Evolutionary conservation across 495 filamentous ascomycete genomes (phyloP).

Genomic region (Penicillium nucicola): DNA sequence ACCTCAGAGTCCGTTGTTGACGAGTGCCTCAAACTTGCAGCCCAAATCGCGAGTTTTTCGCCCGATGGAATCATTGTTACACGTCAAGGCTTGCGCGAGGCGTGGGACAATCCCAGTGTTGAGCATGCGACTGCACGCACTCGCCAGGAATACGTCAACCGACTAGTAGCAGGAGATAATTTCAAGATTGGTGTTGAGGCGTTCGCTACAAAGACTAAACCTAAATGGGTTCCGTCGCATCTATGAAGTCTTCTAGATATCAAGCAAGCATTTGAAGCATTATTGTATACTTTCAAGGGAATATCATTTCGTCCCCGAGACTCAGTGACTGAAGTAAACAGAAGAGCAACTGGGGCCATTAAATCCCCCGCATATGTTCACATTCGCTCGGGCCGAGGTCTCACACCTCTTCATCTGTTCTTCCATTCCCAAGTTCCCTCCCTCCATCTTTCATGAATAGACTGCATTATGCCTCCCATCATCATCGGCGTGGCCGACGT

Average conservation of each 20-base stretch:
- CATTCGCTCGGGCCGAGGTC: conserved; percentile 1
- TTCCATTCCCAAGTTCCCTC: too few relatives aligned
- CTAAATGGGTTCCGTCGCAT: conserved; percentile 51
- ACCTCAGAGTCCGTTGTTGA: conserved; percentile 42
- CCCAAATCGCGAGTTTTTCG: conserved; percentile 41
- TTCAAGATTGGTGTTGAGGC: conserved; percentile 69
- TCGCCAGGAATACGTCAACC: conserved; percentile 49
- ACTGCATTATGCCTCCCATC: conserved; percentile 29
- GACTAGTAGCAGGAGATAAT: conserved; percentile 65
- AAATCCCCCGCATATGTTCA: background rate
- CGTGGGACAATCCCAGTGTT: conserved; percentile 61
- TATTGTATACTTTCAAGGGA: too few relatives aligned
- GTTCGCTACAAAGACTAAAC: conserved; percentile 71
- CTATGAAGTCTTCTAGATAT: background rate
- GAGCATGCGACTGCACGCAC: conserved; percentile 57
- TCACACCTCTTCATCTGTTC: too few relatives aligned
- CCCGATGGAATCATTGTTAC: conserved; percentile 68
- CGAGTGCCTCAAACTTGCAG: conserved; percentile 25
- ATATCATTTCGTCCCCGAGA: too few relatives aligned
- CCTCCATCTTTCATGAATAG: background rate
- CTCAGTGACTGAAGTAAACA: too few relatives aligned
- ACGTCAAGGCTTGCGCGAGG: conserved; percentile 60
- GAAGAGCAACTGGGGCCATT: too few relatives aligned
- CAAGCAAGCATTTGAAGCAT: too few relatives aligned
- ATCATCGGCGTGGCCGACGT: conserved; percentile 54